A percentile compares a stretch with the other conserved stretches of the same genome.
Evolutionary conservation across 495 filamentous ascomycete genomes (phyloP).

Genomic region (Penicillium manginii): DNA sequence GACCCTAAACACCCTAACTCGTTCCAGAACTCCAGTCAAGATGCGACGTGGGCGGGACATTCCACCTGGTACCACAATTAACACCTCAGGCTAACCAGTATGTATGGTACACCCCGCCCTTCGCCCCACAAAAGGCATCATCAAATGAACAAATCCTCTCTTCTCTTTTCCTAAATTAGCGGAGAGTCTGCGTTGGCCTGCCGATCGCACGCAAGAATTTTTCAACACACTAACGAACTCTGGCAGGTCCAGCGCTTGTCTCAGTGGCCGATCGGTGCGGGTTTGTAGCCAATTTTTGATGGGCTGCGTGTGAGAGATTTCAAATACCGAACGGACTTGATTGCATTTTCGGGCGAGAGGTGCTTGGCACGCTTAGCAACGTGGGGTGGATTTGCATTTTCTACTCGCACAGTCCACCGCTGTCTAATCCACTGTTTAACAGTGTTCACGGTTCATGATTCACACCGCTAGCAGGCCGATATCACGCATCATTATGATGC

Average conservation of each 20-base stretch:
- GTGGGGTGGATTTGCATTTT: not conserved
- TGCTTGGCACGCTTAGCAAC: not conserved
- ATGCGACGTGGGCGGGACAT: not conserved
- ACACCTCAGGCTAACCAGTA: too few relatives aligned
- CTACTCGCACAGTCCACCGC: not conserved
- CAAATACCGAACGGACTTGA: not conserved
- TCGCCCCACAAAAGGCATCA: not conserved
- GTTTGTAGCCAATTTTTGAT: not conserved
- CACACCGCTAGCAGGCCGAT: not conserved
- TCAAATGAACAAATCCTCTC: not conserved
- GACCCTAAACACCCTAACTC: not conserved
- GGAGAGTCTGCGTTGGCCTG: slow-evolving; percentile 2
- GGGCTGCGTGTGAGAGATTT: not conserved
- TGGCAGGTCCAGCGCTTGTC: slow-evolving; percentile 1
- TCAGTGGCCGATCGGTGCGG: not conserved
- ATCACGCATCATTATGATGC: not conserved
- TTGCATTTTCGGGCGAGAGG: not conserved
- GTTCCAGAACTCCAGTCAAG: not conserved
- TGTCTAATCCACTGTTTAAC: not conserved
- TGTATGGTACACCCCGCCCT: not conserved
- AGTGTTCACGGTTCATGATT: not conserved
- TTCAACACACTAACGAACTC: not conserved
- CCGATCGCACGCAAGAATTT: slow-evolving; percentile 4
- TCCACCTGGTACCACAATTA: not conserved
- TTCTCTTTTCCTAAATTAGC: not conserved